Percentiles rank a stretch among this genome's conserved stretches.
Conservation (phyloP, 2,329 filamentous ascomycete genomes). For the Penicillium sp. region DNA sequence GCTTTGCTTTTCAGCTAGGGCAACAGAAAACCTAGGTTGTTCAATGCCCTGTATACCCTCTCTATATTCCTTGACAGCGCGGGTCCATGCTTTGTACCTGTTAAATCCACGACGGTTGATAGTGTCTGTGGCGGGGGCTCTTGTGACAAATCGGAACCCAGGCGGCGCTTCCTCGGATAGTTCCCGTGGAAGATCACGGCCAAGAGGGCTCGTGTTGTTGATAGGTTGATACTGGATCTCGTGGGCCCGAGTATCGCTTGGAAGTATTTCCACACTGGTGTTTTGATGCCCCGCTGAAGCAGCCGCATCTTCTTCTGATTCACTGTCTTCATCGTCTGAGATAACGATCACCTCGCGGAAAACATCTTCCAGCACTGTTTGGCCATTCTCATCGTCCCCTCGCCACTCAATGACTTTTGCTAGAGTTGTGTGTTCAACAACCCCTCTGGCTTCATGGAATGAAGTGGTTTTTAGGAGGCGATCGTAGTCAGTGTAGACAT, state of each 20-base stretch:
- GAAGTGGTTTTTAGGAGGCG: constrained; percentile 52
- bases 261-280: constrained; percentile 45
- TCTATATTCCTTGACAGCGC: constrained; percentile 43
- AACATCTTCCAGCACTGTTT: constrained; percentile 58
- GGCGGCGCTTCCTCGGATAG: constrained; percentile 36
- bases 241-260: constrained; percentile 37
- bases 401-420: constrained; percentile 61
- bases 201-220: constrained; percentile 22
- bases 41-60: constrained; percentile 24
- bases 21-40: constrained; percentile 11
- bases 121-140: constrained; percentile 31
- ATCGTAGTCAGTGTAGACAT: constrained; percentile 63
- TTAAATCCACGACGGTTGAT: constrained; percentile 46
- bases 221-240: constrained; percentile 35
- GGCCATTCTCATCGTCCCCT: constrained; percentile 56
- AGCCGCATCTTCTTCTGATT: constrained; percentile 39
- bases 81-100: constrained; percentile 49
- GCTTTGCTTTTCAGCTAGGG: constrained; percentile 15
- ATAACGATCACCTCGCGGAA: constrained; percentile 64
- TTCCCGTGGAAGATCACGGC: constrained; percentile 26
- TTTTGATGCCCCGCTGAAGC: constrained; percentile 30
- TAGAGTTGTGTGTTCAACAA: constrained; percentile 56
- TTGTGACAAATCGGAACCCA: constrained; percentile 38
- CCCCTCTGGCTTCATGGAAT: constrained; percentile 55
- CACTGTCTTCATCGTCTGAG: constrained; percentile 58